phyloP scores from a whole-genome alignment of 768 basidiomycete genomes.

The Pulveroboletus sp. region DNA sequence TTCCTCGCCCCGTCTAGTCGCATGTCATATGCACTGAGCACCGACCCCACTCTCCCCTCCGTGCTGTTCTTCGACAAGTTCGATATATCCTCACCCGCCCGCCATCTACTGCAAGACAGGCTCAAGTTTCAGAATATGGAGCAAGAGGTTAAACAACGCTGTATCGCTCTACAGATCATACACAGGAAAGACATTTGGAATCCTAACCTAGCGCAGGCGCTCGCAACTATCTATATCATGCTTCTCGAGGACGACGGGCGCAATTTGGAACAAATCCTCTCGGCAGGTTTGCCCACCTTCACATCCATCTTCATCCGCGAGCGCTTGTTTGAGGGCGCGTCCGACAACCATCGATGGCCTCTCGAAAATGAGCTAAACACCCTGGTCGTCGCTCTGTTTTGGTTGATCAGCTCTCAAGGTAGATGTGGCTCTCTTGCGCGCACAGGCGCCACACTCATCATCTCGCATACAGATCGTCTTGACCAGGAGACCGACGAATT shows the following conservation, averaged over 20 bases:
- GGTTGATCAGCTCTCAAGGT: conserved; percentile 40
- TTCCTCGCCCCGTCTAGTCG: conserved; percentile 33
- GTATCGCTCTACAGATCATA: conserved; percentile 42
- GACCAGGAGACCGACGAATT: conserved; percentile 32
- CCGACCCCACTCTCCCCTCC: conserved; percentile 32
- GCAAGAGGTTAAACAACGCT: conserved; percentile 44
- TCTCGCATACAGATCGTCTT: conserved; percentile 12
- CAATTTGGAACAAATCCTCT: conserved; percentile 44
- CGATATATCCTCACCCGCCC: conserved; percentile 39
- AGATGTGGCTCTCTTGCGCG: neutral
- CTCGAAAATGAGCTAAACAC: conserved; percentile 41
- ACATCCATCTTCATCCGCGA: conserved; percentile 37
- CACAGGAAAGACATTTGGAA: conserved; percentile 34
- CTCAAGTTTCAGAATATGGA: conserved; percentile 32
- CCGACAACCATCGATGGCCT: conserved; percentile 45
- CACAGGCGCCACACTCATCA: neutral
- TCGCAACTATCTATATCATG: conserved; percentile 56
- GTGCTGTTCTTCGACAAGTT: conserved; percentile 45
- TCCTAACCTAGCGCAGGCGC: conserved; percentile 37
- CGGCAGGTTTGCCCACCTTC: conserved; percentile 40
- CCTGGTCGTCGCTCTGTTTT: conserved; percentile 44
- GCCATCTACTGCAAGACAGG: conserved; percentile 31
- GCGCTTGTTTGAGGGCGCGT: conserved; percentile 36
- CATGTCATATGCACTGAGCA: conserved; percentile 23
- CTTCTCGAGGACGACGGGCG: conserved; percentile 50